Evolutionary conservation across 139 green algal genomes (phyloP), one percentile per base, ranked within the genome.

Genomic region (Chlorella sp.): DNA sequence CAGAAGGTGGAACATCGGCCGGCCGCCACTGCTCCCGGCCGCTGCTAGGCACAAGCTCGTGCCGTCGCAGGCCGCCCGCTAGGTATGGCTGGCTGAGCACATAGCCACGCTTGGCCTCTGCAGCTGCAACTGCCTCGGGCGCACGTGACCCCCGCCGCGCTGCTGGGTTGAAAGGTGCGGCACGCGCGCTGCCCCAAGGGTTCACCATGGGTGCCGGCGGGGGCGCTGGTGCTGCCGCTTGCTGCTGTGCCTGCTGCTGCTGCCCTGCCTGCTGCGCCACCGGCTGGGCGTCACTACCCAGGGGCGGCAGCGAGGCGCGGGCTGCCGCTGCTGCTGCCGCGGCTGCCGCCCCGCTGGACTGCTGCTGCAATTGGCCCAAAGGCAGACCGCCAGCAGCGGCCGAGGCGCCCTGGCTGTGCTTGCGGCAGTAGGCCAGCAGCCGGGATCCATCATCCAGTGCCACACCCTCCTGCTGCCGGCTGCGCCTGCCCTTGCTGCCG

Each of bases 341-440:
- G 6, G 32, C 34, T 17, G 67, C 67, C 1, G 63, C 63, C 20
- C 62, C 62, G 62, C 62, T 30, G 34, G 28, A 32, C 32, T 32
- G 67, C 67, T 74, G 69, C 36, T 78, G 69, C 69, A 56, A 39
- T 39, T 30, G 70, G 25, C 25, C 44, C 72, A 34, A 3, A 13
- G 32, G 55, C 23, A 30, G 32, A 20, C 55, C 55, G 51, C 55
- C 20, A 1, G 74, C 47, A 7, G 21, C 41, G 26, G 71, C 41
- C 7, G 26, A 13, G 25, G 36, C 71, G 28, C 30, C 51, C 20
- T 30, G 51, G 17, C 74, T 39, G 86, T 96, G 93, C 47, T 85
- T 87, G 4, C 78, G 85, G 86, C 93, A 96, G 87, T 89, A 95
- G 84, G 87, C 94, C 23, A 90, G 69, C 30, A 96, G 82, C 1